phyloP scores from a whole-genome alignment of 1,284 basidiomycete species.

The Coniferiporia weirii region DNA sequence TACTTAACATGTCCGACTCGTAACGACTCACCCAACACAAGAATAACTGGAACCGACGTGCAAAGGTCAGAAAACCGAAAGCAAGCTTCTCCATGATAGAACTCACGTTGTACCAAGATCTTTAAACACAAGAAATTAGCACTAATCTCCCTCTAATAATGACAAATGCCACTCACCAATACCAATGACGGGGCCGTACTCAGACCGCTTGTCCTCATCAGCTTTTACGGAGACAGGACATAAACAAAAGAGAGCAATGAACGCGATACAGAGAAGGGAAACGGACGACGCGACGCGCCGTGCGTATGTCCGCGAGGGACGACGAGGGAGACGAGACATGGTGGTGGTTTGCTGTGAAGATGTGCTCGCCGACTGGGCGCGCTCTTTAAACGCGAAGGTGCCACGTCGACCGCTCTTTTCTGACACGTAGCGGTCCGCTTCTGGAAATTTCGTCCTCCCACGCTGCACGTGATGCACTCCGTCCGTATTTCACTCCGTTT shows the following conservation, averaged over 20 bases:
- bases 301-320: constrained; percentile 47
- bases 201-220: constrained; percentile 45
- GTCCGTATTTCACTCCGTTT: not conserved
- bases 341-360: constrained; percentile 16
- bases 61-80: constrained; percentile 11
- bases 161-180: constrained; percentile 61
- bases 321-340: constrained; percentile 36
- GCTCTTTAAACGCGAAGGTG: not conserved
- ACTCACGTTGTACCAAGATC: constrained; percentile 77
- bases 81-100: not conserved
- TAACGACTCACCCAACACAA: constrained; percentile 59
- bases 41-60: constrained; percentile 49
- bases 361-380: not conserved
- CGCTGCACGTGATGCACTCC: not conserved
- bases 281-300: constrained; percentile 44
- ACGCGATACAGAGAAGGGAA: constrained; percentile 57
- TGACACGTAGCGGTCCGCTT: not conserved
- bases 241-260: constrained; percentile 58
- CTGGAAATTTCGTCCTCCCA: not conserved
- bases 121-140: constrained; percentile 28
- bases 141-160: constrained; percentile 16
- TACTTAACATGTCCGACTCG: not conserved
- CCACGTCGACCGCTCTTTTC: not conserved
- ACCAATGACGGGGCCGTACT: constrained; percentile 93
- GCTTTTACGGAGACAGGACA: constrained; percentile 53